Evolutionary conservation across 331 rosid genomes (phyloP).

Genomic region (Malus hybrid): DNA sequence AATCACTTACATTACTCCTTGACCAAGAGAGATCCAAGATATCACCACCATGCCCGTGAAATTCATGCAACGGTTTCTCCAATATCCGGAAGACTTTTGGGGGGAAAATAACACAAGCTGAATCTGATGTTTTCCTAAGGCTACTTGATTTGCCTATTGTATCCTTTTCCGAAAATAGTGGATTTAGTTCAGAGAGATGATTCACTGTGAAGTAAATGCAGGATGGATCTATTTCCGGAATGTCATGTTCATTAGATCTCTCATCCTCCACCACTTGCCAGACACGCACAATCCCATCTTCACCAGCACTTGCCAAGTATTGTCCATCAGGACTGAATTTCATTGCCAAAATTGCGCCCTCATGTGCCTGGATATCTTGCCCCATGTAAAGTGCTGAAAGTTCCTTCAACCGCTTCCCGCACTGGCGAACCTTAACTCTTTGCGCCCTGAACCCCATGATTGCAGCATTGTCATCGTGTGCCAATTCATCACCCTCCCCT

Average conservation of each 20-base stretch:
- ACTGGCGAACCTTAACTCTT: conserved; percentile 71
- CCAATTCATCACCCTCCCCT: conserved; percentile 21
- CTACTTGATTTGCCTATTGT: conserved; percentile 38
- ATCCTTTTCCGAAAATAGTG: conserved; percentile 66
- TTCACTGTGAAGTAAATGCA: conserved; percentile 81
- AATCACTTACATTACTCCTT: conserved; percentile 71
- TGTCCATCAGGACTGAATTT: conserved; percentile 94
- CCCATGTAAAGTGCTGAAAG: conserved; percentile 85
- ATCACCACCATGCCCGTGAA: conserved; percentile 68
- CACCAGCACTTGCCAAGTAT: conserved; percentile 89
- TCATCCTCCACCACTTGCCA: conserved; percentile 95
- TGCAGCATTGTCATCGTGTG: conserved; percentile 11
- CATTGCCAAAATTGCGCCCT: conserved; percentile 82
- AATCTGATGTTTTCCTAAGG: conserved; percentile 65
- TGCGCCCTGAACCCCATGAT: conserved; percentile 38
- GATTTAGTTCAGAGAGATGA: conserved; percentile 68
- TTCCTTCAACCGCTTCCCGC: conserved; percentile 61
- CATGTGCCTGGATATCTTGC: conserved; percentile 89
- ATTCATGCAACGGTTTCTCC: conserved; percentile 86
- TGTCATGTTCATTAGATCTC: conserved; percentile 67
- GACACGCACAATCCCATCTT: conserved; percentile 72
- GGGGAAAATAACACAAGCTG: conserved; percentile 81
- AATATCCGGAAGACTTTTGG: conserved; percentile 72
- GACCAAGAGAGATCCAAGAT: conserved; percentile 96
- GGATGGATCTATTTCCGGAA: conserved; percentile 78